These are phyloP conservation scores for Pulveroboletus ravenelii DNA, from an alignment of 768 basidiomycete species.

Conservation along the genomic window DNA sequence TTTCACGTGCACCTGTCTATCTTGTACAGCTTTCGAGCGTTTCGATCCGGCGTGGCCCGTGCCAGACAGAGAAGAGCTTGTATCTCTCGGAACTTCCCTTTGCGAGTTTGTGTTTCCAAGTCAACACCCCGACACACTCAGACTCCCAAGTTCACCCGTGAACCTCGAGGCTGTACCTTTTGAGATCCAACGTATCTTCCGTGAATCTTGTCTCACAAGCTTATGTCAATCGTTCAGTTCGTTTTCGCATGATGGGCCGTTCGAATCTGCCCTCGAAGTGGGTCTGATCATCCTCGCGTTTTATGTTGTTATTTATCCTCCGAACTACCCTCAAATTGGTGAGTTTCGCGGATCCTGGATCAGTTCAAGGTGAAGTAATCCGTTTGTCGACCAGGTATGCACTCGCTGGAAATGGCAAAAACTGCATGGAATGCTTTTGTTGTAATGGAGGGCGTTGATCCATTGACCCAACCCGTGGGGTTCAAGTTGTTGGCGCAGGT, in stretches of 20 bases:
- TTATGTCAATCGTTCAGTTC: slow-evolving; percentile 63
- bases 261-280: slow-evolving; percentile 44
- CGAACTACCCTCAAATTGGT: slow-evolving; percentile 82
- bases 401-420: slow-evolving; percentile 71
- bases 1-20: slow-evolving; percentile 58
- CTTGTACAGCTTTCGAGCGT: slow-evolving; percentile 45
- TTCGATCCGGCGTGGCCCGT: slow-evolving; percentile 40
- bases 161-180: slow-evolving; percentile 33
- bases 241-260: slow-evolving; percentile 64
- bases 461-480: slow-evolving; percentile 5
- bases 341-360: slow-evolving; percentile 10
- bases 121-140: slow-evolving; percentile 13
- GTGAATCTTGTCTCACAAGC: slow-evolving; percentile 53
- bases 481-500: slow-evolving; percentile 27
- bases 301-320: slow-evolving; percentile 68
- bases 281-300: slow-evolving; percentile 60
- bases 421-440: slow-evolving; percentile 67
- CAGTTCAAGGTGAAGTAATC: neutral
- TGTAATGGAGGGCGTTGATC: slow-evolving; percentile 22
- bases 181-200: slow-evolving; percentile 40
- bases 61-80: slow-evolving; percentile 17
- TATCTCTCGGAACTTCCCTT: slow-evolving; percentile 30
- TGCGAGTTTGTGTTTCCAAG: slow-evolving; percentile 37
- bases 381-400: slow-evolving; percentile 49
- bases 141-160: slow-evolving; percentile 28